Percentiles rank a stretch among this genome's conserved stretches.
phyloP scores from a whole-genome alignment of 75 land plant genomes.

The Sequoia sempervirens region DNA sequence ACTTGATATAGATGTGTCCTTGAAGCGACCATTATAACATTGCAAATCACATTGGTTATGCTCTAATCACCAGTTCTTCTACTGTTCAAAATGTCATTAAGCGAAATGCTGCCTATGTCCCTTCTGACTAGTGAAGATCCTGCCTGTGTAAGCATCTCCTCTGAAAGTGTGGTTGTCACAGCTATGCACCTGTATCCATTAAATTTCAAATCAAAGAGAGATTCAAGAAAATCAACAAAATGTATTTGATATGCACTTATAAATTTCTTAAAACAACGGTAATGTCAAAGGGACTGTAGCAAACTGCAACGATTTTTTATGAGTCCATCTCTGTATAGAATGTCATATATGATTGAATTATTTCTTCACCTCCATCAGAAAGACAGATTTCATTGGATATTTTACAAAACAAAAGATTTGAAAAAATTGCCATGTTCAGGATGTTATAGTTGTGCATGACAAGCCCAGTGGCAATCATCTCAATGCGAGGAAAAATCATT shows the following conservation, averaged over 20 bases:
- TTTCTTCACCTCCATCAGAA: background rate
- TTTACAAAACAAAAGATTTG: background rate
- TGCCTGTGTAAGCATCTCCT: conserved; percentile 56
- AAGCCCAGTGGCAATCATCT: background rate
- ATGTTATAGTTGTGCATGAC: background rate
- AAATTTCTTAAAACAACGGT: background rate
- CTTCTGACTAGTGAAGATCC: conserved; percentile 75
- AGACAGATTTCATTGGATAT: background rate
- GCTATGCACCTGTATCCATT: conserved; percentile 85
- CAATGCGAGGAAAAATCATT: background rate
- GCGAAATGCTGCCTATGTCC: conserved; percentile 70
- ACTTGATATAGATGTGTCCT: background rate
- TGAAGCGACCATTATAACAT: background rate
- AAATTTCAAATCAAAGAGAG: background rate
- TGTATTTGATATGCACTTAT: background rate
- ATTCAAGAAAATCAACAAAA: background rate
- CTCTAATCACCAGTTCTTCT: conserved; percentile 22
- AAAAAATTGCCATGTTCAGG: background rate
- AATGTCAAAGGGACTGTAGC: background rate
- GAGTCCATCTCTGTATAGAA: background rate
- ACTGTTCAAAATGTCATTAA: conserved; percentile 70
- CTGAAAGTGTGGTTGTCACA: conserved; percentile 78
- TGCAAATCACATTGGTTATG: conserved; percentile 3
- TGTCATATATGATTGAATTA: background rate
- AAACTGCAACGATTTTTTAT: background rate